Conservation (phyloP, 305 asterid species). For the Fraxinus floribunda region DNA sequence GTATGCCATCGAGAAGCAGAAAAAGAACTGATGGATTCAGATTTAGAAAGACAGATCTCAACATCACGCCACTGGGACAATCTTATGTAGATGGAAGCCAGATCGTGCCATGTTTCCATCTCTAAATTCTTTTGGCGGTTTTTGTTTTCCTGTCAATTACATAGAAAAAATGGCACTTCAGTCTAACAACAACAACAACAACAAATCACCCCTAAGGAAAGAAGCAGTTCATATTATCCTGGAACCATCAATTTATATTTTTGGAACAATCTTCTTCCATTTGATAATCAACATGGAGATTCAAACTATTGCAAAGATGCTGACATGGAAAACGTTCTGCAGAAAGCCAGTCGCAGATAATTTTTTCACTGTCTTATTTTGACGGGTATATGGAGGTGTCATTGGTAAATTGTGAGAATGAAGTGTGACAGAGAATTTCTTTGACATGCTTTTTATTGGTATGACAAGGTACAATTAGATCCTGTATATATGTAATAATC, state of each 20-base stretch:
- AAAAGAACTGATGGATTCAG: constrained; percentile 46
- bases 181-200: constrained; percentile 4
- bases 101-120: constrained; percentile 76
- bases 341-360: neutral
- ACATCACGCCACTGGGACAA: constrained; percentile 78
- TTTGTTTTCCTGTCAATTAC: constrained; percentile 46
- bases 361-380: neutral
- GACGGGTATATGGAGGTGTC: neutral
- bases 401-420: neutral
- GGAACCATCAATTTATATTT: neutral
- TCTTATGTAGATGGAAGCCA: constrained; percentile 74
- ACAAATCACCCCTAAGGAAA: neutral
- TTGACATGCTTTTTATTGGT: neutral
- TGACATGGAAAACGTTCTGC: neutral
- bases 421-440: neutral
- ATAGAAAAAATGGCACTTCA: neutral
- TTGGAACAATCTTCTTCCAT: neutral
- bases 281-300: neutral
- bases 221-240: neutral
- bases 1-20: constrained; percentile 74
- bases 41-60: constrained; percentile 72
- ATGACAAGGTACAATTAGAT: neutral
- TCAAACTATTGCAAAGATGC: neutral
- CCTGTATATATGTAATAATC: neutral
- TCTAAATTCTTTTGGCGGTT: constrained; percentile 48